Evolutionary conservation across 495 filamentous ascomycete genomes (phyloP), one percentile per base, ranked within the genome.

Genomic region (Parachaetomium inaequale): DNA sequence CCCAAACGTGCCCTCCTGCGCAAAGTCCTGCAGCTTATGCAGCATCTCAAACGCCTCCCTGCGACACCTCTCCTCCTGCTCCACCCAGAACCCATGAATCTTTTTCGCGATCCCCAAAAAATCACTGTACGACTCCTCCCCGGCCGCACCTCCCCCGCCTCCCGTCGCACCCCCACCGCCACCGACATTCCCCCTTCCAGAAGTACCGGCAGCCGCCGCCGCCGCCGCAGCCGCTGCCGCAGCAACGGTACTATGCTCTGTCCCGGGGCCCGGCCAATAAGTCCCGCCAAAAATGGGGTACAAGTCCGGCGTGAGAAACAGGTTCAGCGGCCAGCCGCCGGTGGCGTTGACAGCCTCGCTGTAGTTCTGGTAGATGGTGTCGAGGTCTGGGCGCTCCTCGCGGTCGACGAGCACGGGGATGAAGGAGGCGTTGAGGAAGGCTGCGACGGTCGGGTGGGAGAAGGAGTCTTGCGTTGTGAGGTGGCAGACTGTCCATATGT

Each of bases 341-440:
- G 88, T 91, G 21, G 91, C 92, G 38, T 88, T 96, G 17, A 93
- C 93, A 6, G 93, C 93, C 77, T 96, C 91, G 32, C 95, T 90
- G 76, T 95, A 98, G 76, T 96, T 96, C 89, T 97, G 96, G 72
- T 98, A 98, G 60, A 98, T 92, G 55, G 91, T 88, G 71, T 98
- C 94, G 66, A 98, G 85, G 72, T 98, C 93, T 2, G 95, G 94
- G 36, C 93, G 88, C 73, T 97, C 93, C 73, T 98, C 94, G 31
- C 93, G 86, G 72, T 98, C 94, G 65, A 98, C 83, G 66, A 96
- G 89, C 74, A 98, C 87, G 8, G 94, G 94, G 25, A 98, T 87
- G 74, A 98, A 98, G 50, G 86, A 82, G 58, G 86, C 79, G 75
- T 98, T 98, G 45, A 98, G 83, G 59, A 96, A 81, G 8, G 81